Conservation (phyloP, 305 asterid genomes). For the Fraxinus sp. region DNA sequence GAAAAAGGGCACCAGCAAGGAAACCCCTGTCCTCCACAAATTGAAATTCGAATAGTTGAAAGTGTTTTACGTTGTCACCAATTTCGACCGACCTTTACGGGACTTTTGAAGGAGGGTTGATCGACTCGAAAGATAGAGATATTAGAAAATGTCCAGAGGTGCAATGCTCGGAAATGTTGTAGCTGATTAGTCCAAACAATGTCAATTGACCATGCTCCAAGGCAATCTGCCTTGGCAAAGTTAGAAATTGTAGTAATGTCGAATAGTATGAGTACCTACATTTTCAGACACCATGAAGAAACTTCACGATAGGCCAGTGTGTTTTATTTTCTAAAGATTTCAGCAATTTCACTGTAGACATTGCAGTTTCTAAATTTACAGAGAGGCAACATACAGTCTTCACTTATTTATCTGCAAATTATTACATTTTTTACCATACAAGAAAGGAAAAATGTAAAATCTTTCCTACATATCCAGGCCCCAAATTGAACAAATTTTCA, state of each 20-base stretch:
- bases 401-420: neutral
- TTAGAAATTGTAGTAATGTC: neutral
- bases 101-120: neutral
- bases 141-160: neutral
- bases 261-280: neutral
- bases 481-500: neutral
- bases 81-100: neutral
- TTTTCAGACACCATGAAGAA: neutral
- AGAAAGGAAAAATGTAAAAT: neutral
- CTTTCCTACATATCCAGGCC: neutral
- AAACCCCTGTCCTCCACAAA: neutral
- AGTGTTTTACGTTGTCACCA: neutral
- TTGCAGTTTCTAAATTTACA: neutral
- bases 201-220: neutral
- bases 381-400: neutral
- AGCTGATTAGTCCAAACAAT: neutral
- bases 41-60: neutral
- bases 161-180: neutral
- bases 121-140: neutral
- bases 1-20: neutral
- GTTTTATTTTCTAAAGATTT: neutral
- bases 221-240: neutral
- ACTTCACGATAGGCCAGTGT: neutral
- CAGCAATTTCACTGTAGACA: neutral
- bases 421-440: neutral